These are phyloP conservation scores for Arxiozyma bovina DNA, from an alignment of 1,139 yeast genomes.

Conservation along the genomic window DNA sequence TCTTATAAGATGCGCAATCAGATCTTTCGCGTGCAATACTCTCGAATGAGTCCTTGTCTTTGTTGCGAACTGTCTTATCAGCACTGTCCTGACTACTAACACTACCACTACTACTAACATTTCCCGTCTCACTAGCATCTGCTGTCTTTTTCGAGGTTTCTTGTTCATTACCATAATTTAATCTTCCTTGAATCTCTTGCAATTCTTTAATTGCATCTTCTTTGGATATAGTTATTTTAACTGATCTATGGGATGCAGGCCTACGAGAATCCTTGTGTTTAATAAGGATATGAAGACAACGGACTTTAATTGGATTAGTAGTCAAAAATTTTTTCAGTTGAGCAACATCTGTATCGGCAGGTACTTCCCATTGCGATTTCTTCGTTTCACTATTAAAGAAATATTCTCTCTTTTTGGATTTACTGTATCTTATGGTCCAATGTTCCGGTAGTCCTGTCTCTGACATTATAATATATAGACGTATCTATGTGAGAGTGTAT, in stretches of 20 bases:
- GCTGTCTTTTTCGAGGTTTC: constrained; percentile 3
- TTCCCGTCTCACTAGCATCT: neutral
- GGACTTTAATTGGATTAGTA: constrained; percentile 50
- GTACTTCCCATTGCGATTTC: constrained; percentile 87
- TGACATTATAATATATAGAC: neutral
- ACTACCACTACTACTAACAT: neutral
- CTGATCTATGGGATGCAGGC: constrained; percentile 86
- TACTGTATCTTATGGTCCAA: constrained; percentile 76
- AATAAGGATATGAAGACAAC: constrained; percentile 66
- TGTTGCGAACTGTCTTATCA: neutral
- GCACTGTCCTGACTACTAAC: neutral
- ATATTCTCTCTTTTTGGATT: constrained; percentile 78
- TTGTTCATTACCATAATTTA: constrained; percentile 47
- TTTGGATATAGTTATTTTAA: constrained; percentile 64
- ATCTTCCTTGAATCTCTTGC: constrained; percentile 51
- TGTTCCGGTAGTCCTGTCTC: constrained; percentile 70
- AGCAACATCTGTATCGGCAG: constrained; percentile 66
- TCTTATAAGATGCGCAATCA: constrained; percentile 79
- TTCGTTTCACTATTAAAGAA: constrained; percentile 61
- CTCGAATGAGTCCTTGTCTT: constrained; percentile 39
- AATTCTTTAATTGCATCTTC: constrained; percentile 73
- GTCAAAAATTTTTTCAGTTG: constrained; percentile 49
- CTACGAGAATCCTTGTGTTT: constrained; percentile 79
- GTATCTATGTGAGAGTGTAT: neutral
- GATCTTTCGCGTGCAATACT: constrained; percentile 76